Evolutionary conservation across 2,329 filamentous ascomycete species (phyloP).

Genomic region (Monosporascus sp.): DNA sequence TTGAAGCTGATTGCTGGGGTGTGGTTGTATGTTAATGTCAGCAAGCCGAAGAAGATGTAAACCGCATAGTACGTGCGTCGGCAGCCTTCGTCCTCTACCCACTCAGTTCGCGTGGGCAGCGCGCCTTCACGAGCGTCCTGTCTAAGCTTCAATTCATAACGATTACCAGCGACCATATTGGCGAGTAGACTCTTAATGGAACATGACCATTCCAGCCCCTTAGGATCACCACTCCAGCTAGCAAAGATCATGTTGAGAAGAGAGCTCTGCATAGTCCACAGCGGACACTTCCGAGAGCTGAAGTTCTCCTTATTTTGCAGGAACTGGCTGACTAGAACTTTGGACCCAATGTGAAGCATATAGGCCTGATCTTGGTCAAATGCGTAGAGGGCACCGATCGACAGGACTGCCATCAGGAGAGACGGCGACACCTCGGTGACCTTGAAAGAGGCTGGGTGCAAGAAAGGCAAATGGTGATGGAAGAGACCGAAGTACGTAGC

Average conservation of each 20-base stretch:
- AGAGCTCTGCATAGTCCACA: slow-evolving; percentile 98
- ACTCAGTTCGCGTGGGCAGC: slow-evolving; percentile 76
- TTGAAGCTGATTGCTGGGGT: slow-evolving; percentile 98
- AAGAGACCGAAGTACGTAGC: slow-evolving; percentile 96
- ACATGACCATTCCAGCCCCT: slow-evolving; percentile 96
- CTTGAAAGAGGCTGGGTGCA: slow-evolving; percentile 88
- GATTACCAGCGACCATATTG: slow-evolving; percentile 97
- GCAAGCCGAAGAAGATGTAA: slow-evolving; percentile 95
- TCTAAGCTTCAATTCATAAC: slow-evolving; percentile 91
- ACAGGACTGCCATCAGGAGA: slow-evolving; percentile 81
- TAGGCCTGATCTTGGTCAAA: slow-evolving; percentile 98
- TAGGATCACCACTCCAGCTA: slow-evolving; percentile 97
- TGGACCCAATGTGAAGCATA: slow-evolving; percentile 94
- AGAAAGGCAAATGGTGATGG: slow-evolving; percentile 92
- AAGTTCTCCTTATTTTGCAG: slow-evolving; percentile 98
- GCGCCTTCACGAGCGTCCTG: slow-evolving; percentile 78
- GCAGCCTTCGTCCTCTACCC: slow-evolving; percentile 96
- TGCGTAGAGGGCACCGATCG: slow-evolving; percentile 92
- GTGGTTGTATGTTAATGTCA: slow-evolving; percentile 96
- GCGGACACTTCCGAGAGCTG: slow-evolving; percentile 91
- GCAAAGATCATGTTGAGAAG: slow-evolving; percentile 98
- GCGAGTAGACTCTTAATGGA: slow-evolving; percentile 97
- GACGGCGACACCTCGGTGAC: slow-evolving; percentile 76
- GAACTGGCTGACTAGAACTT: slow-evolving; percentile 95
- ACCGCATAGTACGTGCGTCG: slow-evolving; percentile 96